phyloP scores from a whole-genome alignment of 305 asterid genomes.

The Salvia sclarea region DNA sequence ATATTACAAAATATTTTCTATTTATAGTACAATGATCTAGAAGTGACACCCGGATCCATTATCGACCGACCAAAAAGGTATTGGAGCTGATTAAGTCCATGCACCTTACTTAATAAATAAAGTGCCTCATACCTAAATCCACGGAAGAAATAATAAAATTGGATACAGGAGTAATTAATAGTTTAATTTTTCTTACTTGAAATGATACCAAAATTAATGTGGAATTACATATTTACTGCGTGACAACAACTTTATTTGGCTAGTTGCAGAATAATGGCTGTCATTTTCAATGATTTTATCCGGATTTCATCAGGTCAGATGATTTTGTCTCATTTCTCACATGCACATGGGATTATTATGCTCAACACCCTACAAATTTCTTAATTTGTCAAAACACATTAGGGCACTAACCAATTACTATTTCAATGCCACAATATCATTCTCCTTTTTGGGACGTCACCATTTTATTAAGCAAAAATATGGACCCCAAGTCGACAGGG shows the following conservation, averaged over 20 bases:
- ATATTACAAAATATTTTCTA: too few species aligned
- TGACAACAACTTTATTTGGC: constrained; percentile 28
- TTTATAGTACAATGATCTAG: background rate
- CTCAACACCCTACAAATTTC: constrained; percentile 1
- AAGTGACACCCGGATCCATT: background rate
- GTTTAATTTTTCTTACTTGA: background rate
- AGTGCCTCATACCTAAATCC: background rate
- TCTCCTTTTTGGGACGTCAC: background rate
- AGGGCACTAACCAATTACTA: background rate
- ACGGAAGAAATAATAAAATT: background rate
- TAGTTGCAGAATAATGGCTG: constrained; percentile 32
- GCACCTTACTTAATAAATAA: background rate
- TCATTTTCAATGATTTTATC: constrained; percentile 33
- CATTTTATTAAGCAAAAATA: background rate
- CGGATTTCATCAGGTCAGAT: background rate
- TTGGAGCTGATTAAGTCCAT: background rate
- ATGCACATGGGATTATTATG: constrained; percentile 23
- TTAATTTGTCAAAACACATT: background rate
- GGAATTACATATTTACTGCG: background rate
- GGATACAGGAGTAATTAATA: background rate
- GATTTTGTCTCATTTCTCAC: constrained; percentile 24
- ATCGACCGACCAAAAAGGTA: constrained; percentile 23
- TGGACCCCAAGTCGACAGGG: background rate
- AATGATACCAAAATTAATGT: constrained; percentile 11
- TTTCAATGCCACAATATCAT: background rate